phyloP scores from a whole-genome alignment of 192 early-diverging fungal genomes.

The Backusella psychrophila region DNA sequence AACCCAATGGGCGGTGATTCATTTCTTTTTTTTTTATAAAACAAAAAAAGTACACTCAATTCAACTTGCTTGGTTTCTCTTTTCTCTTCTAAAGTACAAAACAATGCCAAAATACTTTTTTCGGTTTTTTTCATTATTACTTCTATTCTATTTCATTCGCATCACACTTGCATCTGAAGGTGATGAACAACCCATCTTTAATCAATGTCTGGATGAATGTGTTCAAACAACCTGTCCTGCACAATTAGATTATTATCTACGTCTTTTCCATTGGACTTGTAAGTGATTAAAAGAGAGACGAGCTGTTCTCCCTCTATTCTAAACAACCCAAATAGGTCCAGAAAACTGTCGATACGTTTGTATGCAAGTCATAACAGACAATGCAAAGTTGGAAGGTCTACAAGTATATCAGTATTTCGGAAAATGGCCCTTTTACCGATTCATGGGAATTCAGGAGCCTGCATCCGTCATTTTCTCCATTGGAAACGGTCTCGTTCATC shows the following conservation, averaged over 20 bases:
- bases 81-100: not conserved
- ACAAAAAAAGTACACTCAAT: not conserved
- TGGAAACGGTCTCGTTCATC: slow-evolving; percentile 81
- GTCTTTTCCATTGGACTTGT: slow-evolving; percentile 74
- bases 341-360: slow-evolving; percentile 88
- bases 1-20: not conserved
- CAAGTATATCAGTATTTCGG: slow-evolving; percentile 88
- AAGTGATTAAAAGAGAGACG: not conserved
- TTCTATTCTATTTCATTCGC: not conserved
- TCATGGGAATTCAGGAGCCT: slow-evolving; percentile 92
- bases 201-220: slow-evolving; percentile 1
- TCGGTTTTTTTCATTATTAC: not conserved
- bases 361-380: slow-evolving; percentile 69
- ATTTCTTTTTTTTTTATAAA: not conserved
- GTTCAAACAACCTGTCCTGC: not conserved
- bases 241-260: slow-evolving; percentile 34
- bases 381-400: slow-evolving; percentile 36
- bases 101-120: not conserved
- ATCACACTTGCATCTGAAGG: not conserved
- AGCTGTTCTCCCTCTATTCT: slow-evolving; percentile 26
- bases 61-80: not conserved
- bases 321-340: slow-evolving; percentile 64
- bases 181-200: not conserved
- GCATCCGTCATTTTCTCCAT: slow-evolving; percentile 90
- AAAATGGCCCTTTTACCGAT: slow-evolving; percentile 94